These are phyloP conservation scores for Tylopilus vinaceipallidus DNA, from an alignment of 768 basidiomycete genomes.

Conservation along the genomic window DNA sequence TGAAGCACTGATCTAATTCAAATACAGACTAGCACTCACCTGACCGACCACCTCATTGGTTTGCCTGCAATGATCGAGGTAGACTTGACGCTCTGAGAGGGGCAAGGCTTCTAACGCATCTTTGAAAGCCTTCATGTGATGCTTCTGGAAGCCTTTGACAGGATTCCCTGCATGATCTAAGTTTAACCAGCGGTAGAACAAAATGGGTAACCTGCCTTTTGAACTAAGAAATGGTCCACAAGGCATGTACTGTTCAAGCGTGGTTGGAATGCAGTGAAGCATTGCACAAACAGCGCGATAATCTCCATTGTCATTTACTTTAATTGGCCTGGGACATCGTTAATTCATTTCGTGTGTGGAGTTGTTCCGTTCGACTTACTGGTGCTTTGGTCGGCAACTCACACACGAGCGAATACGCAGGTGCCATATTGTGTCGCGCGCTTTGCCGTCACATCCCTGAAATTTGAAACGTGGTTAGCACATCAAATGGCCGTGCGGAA, in stretches of 20 bases:
- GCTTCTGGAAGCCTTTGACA: slow-evolving; percentile 23
- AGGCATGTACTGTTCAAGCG: slow-evolving; percentile 24
- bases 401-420: slow-evolving; percentile 33
- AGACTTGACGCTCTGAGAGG: slow-evolving; percentile 16
- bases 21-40: slow-evolving; percentile 9
- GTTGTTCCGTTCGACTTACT: slow-evolving; percentile 15
- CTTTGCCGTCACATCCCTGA: slow-evolving; percentile 26
- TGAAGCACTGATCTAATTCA: slow-evolving; percentile 4
- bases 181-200: not conserved
- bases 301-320: slow-evolving; percentile 8
- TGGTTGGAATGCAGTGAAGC: slow-evolving; percentile 4
- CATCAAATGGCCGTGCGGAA: not conserved
- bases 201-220: slow-evolving; percentile 18
- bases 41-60: slow-evolving; percentile 1
- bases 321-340: slow-evolving; percentile 18
- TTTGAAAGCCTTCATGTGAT: slow-evolving; percentile 17
- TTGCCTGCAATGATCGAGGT: slow-evolving; percentile 17
- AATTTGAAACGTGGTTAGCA: slow-evolving; percentile 1
- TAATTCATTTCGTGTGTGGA: not conserved
- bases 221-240: slow-evolving; percentile 25
- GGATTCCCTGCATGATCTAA: slow-evolving; percentile 16
- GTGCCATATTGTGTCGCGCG: slow-evolving; percentile 31
- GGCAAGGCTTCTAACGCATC: slow-evolving; percentile 12
- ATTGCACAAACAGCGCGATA: slow-evolving; percentile 5
- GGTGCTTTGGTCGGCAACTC: slow-evolving; percentile 23